Evolutionary conservation across 768 basidiomycete species (phyloP).

Genomic region (Flagelloscypha sp.): DNA sequence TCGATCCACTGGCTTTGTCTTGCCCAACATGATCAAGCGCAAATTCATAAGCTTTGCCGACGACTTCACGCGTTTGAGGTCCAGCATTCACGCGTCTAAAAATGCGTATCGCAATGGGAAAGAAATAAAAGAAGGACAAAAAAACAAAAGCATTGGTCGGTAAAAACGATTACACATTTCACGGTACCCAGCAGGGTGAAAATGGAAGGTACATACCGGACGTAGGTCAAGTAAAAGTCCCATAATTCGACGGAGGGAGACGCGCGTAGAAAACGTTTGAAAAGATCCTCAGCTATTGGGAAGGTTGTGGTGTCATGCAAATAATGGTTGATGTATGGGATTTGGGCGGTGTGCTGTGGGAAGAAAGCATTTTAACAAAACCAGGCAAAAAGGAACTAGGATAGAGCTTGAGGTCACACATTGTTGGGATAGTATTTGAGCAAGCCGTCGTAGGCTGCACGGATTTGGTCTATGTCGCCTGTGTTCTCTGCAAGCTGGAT

Average conservation of each 20-base stretch:
- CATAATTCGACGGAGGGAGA: conserved; percentile 88
- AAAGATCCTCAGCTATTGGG: conserved; percentile 77
- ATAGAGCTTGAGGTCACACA: conserved; percentile 45
- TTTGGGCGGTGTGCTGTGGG: conserved; percentile 69
- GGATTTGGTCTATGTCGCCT: conserved; percentile 72
- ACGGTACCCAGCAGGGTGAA: conserved; percentile 11
- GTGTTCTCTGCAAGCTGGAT: conserved; percentile 69
- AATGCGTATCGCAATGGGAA: conserved; percentile 9
- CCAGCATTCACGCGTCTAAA: conserved; percentile 61
- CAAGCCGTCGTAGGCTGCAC: conserved; percentile 74
- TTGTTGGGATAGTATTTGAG: conserved; percentile 86
- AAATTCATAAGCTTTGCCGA: conserved; percentile 89
- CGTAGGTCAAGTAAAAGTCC: conserved; percentile 90
- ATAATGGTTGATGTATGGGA: conserved; percentile 76
- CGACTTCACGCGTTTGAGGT: conserved; percentile 61
- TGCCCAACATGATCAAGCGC: conserved; percentile 83
- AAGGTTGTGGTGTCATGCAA: conserved; percentile 56
- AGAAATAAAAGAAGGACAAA: conserved; percentile 5
- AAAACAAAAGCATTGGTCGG: conserved; percentile 6
- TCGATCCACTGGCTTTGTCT: conserved; percentile 85
- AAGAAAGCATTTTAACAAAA: conserved; percentile 12
- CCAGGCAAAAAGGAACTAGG: conserved; percentile 14
- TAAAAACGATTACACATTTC: too few relatives aligned
- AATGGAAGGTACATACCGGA: conserved; percentile 51
- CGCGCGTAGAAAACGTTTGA: conserved; percentile 75